Evolutionary conservation across 176 grass and related monocot genomes (phyloP).

Genomic region (Oryza rufipogon): DNA sequence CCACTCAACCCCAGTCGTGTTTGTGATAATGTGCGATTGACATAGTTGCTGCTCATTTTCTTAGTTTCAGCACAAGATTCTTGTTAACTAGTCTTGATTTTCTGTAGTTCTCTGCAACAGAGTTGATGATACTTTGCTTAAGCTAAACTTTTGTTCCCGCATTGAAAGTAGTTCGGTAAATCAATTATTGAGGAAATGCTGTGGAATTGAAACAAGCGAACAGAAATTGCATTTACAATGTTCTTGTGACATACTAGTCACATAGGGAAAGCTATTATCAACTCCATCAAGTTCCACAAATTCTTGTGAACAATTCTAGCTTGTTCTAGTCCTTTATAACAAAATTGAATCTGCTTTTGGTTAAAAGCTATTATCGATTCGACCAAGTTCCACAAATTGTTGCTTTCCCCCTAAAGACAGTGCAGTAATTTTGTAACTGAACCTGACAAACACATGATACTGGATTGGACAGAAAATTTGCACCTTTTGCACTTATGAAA

Average conservation of each 20-base stretch:
- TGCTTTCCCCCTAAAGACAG: too few relatives aligned
- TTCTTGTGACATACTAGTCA: not conserved
- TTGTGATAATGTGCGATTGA: not conserved
- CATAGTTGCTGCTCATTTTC: not conserved
- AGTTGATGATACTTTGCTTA: not conserved
- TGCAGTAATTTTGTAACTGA: not conserved
- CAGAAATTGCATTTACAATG: not conserved
- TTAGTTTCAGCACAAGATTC: not conserved
- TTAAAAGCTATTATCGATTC: not conserved
- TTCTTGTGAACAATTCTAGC: not conserved
- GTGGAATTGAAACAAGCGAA: not conserved
- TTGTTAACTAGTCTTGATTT: not conserved
- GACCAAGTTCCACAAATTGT: too few relatives aligned
- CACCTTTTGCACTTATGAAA: not conserved
- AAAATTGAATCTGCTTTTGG: not conserved
- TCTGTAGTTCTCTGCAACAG: not conserved
- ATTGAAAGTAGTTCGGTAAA: not conserved
- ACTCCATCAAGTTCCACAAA: not conserved
- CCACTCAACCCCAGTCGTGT: not conserved
- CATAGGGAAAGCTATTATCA: not conserved
- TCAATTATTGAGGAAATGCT: not conserved
- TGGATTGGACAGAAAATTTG: constrained; percentile 6
- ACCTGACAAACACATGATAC: not conserved
- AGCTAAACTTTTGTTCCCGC: not conserved
- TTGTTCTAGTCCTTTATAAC: not conserved